phyloP scores from a whole-genome alignment of 2,329 filamentous ascomycete genomes.

The Trichoderma cornu-damae region DNA sequence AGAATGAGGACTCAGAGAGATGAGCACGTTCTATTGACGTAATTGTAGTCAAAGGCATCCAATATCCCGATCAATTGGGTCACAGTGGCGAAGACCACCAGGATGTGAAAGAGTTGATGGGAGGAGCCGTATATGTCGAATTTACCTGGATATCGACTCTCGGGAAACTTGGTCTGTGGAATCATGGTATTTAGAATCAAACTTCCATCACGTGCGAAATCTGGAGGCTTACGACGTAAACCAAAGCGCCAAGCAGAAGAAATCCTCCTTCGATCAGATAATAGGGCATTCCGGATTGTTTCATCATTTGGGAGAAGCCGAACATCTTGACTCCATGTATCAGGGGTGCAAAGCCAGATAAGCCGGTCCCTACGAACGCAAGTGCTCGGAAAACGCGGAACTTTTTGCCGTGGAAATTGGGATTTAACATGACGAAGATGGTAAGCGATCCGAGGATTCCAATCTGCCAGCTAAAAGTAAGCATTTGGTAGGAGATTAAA shows the following conservation, averaged over 20 bases:
- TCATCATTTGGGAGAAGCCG: constrained; percentile 11
- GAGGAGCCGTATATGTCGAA: constrained; percentile 9
- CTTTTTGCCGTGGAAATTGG: background rate
- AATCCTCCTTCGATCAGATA: constrained; percentile 1
- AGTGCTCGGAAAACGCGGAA: constrained; percentile 1
- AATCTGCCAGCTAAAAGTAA: background rate
- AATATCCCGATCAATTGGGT: constrained; percentile 1
- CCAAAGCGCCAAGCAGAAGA: constrained; percentile 4
- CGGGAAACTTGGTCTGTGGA: constrained; percentile 5
- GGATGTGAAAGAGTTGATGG: constrained; percentile 7
- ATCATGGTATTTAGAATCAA: background rate
- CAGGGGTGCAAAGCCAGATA: constrained; percentile 11
- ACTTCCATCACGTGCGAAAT: background rate
- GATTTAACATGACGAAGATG: constrained; percentile 12
- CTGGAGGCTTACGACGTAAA: constrained; percentile 2
- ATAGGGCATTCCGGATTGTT: constrained; percentile 8
- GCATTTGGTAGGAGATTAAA: background rate
- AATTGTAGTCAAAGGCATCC: constrained; percentile 2
- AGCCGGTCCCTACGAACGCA: background rate
- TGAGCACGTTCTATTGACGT: background rate
- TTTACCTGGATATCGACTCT: constrained; percentile 2
- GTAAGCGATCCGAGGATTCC: constrained; percentile 5
- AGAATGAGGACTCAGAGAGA: background rate
- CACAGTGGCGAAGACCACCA: constrained; percentile 1
- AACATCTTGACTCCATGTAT: constrained; percentile 4